Evolutionary conservation across 148 eudicot genomes (phyloP), one percentile per base, ranked within the genome.

Genomic region (Amaranthus hypochondriacus): DNA sequence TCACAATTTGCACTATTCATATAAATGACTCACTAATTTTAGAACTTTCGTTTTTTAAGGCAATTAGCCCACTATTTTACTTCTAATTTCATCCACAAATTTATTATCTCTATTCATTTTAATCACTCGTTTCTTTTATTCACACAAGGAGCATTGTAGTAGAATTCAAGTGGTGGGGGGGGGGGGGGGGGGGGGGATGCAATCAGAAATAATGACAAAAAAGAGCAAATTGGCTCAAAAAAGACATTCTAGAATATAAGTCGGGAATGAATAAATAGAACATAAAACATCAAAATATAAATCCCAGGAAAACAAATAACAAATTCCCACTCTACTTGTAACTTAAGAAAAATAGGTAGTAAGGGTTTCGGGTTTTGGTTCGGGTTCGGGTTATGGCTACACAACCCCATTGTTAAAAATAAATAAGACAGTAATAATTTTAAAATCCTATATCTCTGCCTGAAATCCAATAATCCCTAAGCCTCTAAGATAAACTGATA

Each of bases 381-480:
- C 39, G 39, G 39, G 39, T 28, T 28, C 39, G 39, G 6, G 69
- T 18, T 52, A 9, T 13, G 47, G 15, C 69, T 51, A 53, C 61
- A 10, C 5, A 70, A 56, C 75, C 47, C 75, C 73, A 44, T 13
- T 9, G 65, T 50, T 64, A 71, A 71, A 63, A 77, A 49, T 54
- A 65, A 72, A 28, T 28, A 64, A 7, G 18, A 56, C 5, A 42
- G 57, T 42, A 28, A 77, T 39, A 28, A 28, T 28, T 28, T 28
- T 56, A 43, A 73, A 56, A 21, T 28, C 70, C 70, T 67, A 67
- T 67, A 67, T 51, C 70, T 21, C 42, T 18, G 53, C 54, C 70
- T 67, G 56, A 71, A 77, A 56, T 46, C 4, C 51, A 65, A 13
- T 56, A 49, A 76, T 11, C 55, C 61, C 68, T 72, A 55, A 46